These are phyloP conservation scores for Coemansia sp. DNA, from an alignment of 192 early-diverging fungal genomes.

Conservation along the genomic window DNA sequence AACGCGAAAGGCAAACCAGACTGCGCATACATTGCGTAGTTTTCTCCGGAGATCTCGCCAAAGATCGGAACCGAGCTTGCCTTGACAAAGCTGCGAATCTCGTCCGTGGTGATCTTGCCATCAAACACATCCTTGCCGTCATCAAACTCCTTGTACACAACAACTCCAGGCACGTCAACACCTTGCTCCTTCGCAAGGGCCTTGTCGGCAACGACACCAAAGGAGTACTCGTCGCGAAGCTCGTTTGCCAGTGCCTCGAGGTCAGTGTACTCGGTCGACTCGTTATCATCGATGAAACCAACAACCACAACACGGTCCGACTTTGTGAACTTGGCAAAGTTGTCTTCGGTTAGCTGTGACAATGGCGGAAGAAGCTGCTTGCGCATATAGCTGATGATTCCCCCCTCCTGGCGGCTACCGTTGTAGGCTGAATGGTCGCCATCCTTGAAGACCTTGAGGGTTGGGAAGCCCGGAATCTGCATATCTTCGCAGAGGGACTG, in stretches of 20 bases:
- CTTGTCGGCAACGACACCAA: constrained; percentile 74
- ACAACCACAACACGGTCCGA: constrained; percentile 90
- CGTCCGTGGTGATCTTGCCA: constrained; percentile 59
- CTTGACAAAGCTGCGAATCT: constrained; percentile 71
- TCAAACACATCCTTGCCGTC: constrained; percentile 75
- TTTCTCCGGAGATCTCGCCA: constrained; percentile 87
- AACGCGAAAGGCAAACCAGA: constrained; percentile 88
- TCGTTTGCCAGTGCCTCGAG: constrained; percentile 71
- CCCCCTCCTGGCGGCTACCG: constrained; percentile 82
- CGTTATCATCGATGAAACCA: constrained; percentile 69
- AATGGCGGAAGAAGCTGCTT: constrained; percentile 89
- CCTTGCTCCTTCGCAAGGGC: constrained; percentile 57
- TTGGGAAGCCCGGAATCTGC: constrained; percentile 87
- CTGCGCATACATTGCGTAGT: constrained; percentile 85
- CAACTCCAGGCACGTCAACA: constrained; percentile 63
- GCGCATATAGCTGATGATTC: constrained; percentile 90
- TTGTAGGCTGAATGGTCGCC: constrained; percentile 74
- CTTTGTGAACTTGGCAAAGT: constrained; percentile 70
- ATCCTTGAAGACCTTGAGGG: constrained; percentile 82
- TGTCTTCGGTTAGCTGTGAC: constrained; percentile 65
- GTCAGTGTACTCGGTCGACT: constrained; percentile 63
- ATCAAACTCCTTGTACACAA: constrained; percentile 90
- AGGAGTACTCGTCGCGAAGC: constrained; percentile 83
- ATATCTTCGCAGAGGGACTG: constrained; percentile 78
- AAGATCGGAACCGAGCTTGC: constrained; percentile 79